Evolutionary conservation across 371 early-diverging fungal species (phyloP).

Genomic region (Circinella minor): DNA sequence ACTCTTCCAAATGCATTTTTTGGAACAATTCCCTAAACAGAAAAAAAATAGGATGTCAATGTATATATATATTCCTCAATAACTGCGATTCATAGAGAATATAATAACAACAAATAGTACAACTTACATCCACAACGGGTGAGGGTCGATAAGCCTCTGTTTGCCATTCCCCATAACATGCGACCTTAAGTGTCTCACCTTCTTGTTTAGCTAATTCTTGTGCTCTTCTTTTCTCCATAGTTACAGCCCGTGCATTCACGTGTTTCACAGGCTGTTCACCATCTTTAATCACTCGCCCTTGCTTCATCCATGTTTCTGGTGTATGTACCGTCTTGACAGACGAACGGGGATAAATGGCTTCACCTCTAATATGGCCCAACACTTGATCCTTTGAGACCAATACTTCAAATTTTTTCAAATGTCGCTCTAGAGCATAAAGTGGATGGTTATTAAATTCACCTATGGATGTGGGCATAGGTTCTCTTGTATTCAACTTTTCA

Average conservation of each 20-base stretch:
- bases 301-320: constrained; percentile 70
- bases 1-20: constrained; percentile 81
- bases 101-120: not conserved
- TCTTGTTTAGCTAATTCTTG: constrained; percentile 53
- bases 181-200: constrained; percentile 33
- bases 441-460: constrained; percentile 82
- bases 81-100: not conserved
- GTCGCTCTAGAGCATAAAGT: constrained; percentile 85
- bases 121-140: constrained; percentile 66
- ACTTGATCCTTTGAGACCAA: constrained; percentile 61
- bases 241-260: constrained; percentile 69
- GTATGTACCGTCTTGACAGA: constrained; percentile 66
- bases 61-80: not conserved
- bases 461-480: constrained; percentile 82
- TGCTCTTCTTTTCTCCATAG: constrained; percentile 57
- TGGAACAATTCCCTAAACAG: constrained; percentile 75
- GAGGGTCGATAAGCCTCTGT: constrained; percentile 70
- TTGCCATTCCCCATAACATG: constrained; percentile 90
- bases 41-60: not conserved
- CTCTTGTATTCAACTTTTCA: constrained; percentile 44
- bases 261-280: constrained; percentile 71
- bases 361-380: constrained; percentile 78
- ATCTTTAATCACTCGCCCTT: constrained; percentile 55
- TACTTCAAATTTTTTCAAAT: constrained; percentile 76
- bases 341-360: constrained; percentile 79